Evolutionary conservation across 768 basidiomycete genomes (phyloP).

Genomic region (Leccinum disarticulatum): DNA sequence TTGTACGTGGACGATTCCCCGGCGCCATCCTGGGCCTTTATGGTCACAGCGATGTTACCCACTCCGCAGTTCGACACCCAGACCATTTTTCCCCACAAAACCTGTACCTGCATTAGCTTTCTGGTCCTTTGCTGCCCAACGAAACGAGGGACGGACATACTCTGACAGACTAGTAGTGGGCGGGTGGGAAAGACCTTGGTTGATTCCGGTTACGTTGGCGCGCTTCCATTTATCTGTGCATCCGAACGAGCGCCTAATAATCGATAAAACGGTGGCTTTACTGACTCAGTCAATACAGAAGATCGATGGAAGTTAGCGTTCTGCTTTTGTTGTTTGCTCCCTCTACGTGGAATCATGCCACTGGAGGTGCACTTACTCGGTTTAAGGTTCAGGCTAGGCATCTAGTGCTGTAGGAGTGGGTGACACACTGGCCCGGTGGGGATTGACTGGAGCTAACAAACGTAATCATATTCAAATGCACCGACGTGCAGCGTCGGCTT

Average conservation of each 20-base stretch:
- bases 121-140: neutral
- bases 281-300: neutral
- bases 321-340: neutral
- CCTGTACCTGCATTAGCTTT: neutral
- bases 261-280: neutral
- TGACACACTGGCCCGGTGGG: neutral
- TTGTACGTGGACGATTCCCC: neutral
- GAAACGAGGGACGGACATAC: neutral
- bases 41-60: neutral
- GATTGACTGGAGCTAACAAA: neutral
- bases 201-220: neutral
- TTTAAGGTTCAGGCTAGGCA: neutral
- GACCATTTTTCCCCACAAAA: constrained; percentile 7
- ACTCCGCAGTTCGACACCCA: constrained; percentile 16
- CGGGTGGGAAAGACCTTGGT: neutral
- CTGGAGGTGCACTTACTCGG: neutral
- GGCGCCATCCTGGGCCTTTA: constrained; percentile 6
- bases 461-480: neutral
- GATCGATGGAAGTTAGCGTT: neutral
- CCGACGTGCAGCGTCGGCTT: no score
- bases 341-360: neutral
- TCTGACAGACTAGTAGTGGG: neutral
- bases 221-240: neutral
- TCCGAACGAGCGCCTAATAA: neutral
- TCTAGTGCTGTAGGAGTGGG: no score